Percentiles rank a stretch among this genome's conserved stretches.
phyloP scores from a whole-genome alignment of 768 basidiomycete species.

The Thelephora aurantiotincta region DNA sequence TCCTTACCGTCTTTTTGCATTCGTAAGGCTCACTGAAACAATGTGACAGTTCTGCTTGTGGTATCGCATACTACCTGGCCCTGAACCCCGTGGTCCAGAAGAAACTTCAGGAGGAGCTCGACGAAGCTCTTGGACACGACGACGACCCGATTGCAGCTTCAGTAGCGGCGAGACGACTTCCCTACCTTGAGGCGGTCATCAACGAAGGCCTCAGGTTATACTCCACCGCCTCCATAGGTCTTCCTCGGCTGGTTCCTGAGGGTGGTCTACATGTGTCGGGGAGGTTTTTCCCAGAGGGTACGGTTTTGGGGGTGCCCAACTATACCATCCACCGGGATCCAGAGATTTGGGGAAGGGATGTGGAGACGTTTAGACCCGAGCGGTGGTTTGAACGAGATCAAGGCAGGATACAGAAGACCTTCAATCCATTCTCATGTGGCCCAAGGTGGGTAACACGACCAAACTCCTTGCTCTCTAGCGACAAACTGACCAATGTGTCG shows the following conservation, averaged over 20 bases:
- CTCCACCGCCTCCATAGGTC: conserved; percentile 71
- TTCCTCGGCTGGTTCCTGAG: conserved; percentile 69
- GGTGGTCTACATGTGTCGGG: conserved; percentile 53
- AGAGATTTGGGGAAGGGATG: conserved; percentile 66
- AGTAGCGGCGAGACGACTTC: too few relatives aligned
- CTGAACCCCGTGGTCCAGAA: conserved; percentile 1
- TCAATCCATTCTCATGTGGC: conserved; percentile 79
- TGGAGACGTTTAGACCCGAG: conserved; percentile 64
- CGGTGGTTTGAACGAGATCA: conserved; percentile 70
- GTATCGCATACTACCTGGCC: conserved; percentile 3
- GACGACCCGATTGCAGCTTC: too few relatives aligned
- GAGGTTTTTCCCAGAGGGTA: conserved; percentile 54
- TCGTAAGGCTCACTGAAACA: too few relatives aligned
- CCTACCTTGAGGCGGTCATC: conserved; percentile 82
- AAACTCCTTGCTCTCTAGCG: neutral
- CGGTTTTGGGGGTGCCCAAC: conserved; percentile 66
- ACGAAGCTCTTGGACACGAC: conserved; percentile 5
- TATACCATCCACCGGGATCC: conserved; percentile 72
- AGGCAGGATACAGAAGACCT: conserved; percentile 48
- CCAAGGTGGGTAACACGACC: conserved; percentile 37
- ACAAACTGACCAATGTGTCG: neutral
- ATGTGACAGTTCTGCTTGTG: conserved; percentile 2
- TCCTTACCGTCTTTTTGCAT: conserved; percentile 3
- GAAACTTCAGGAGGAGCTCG: conserved; percentile 5
- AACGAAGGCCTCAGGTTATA: conserved; percentile 78